These are phyloP conservation scores for Rhododendron williamsianum DNA, from an alignment of 148 eudicot genomes.

Conservation along the genomic window DNA sequence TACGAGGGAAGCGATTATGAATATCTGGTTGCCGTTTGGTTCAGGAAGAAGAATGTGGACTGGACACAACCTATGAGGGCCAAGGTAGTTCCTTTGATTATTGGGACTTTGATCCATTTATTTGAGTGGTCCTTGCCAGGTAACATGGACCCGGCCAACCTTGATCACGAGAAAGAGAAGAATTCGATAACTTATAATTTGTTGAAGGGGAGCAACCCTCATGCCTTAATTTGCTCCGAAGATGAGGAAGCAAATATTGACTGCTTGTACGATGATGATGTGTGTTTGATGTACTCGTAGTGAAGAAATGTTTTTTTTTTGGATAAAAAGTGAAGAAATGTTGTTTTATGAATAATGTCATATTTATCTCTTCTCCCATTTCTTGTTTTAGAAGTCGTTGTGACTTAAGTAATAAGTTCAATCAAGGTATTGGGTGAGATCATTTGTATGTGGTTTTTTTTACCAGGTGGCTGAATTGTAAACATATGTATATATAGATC, in stretches of 20 bases:
- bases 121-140: slow-evolving; percentile 21
- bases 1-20: slow-evolving; percentile 17
- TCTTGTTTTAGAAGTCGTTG: too few relatives aligned
- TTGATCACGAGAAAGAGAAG: background rate
- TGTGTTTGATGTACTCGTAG: background rate
- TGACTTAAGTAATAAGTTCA: too few relatives aligned
- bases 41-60: slow-evolving; percentile 34
- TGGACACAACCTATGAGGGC: slow-evolving; percentile 18
- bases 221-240: background rate
- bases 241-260: background rate
- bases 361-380: too few relatives aligned
- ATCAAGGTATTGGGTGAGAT: too few relatives aligned
- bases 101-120: slow-evolving; percentile 20
- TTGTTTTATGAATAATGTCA: too few relatives aligned
- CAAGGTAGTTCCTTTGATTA: slow-evolving; percentile 4
- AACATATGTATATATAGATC: too few relatives aligned
- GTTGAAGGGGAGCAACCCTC: slow-evolving; percentile 3
- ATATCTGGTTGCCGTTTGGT: slow-evolving; percentile 21
- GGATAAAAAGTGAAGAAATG: too few relatives aligned
- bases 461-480: too few relatives aligned
- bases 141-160: background rate
- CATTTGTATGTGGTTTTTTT: too few relatives aligned
- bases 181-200: background rate
- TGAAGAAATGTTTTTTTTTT: too few relatives aligned
- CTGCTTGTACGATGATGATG: too few relatives aligned